Evolutionary conservation across 2,329 filamentous ascomycete species (phyloP), one percentile per base, ranked within the genome.

Genomic region (Fusarium verrucosum): DNA sequence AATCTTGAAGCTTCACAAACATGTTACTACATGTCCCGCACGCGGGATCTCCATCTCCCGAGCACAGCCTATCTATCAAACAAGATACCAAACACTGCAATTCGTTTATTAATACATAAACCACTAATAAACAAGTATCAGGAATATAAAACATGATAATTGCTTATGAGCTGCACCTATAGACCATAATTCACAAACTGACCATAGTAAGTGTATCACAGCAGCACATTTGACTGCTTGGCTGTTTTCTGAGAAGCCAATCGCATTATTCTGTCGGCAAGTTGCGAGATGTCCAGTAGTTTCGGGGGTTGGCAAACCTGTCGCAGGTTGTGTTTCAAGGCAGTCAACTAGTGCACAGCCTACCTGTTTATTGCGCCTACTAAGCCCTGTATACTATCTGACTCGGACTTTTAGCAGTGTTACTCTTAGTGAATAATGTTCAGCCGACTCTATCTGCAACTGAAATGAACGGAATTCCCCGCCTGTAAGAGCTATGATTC

Each of bases 1-100:
- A 22, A 9, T 17, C 36, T 38, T 22, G 10, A 17, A 38, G 23
- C 10, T 9, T 33, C 20, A 20, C 11, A 57, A 57, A 56, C 38
- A 56, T 22, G 38, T 57, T 35, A 41, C 23, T 6, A 47, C 13
- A 23, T 13, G 17, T 25, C n/a, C 13, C 5, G 42, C 36, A 26
- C 55, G 30, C 55, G 55, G 55, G 51, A 58, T 42, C 25, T 30
- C 28, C 36, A 36, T 51, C 28, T 58, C 19, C 55, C 55, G 55
- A 32, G 26, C 55, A 58, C 53, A 58, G 55, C 55, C 55, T 22
- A 52, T 19, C 19, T 19, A 14, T 58, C n/a, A 42, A 58, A 58
- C 55, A 35, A 58, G 58, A 58, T 35, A 13, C 23, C 25, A 42
- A 40, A 50, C 26, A 28, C 26, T 28, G 13, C 26, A 28, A 10